Conservation (phyloP, 139 green algal species). For the Trebouxia sp. region DNA sequence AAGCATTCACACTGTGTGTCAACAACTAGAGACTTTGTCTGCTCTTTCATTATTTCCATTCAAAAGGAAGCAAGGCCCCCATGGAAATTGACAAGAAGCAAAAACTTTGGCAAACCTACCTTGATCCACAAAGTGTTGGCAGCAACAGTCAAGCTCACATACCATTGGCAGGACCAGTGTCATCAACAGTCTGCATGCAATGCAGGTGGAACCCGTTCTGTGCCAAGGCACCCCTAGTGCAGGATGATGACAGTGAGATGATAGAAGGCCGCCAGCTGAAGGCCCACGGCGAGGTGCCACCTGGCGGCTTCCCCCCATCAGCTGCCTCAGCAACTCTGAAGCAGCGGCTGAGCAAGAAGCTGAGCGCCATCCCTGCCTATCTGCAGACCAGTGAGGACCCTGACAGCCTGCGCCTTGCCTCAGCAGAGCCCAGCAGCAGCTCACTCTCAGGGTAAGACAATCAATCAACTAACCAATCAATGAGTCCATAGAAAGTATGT, state of each 20-base stretch:
- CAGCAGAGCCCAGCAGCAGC: background rate
- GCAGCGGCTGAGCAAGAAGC: conserved; percentile 10
- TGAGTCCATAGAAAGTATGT: too few species aligned
- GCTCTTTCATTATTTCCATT: too few species aligned
- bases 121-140: too few species aligned
- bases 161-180: too few species aligned
- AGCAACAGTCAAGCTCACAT: too few species aligned
- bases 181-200: too few species aligned
- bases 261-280: background rate
- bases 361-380: conserved; percentile 22
- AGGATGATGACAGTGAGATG: conserved; percentile 1
- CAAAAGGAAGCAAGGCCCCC: too few species aligned
- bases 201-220: conserved; percentile 25
- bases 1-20: too few species aligned
- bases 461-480: too few species aligned
- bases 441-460: conserved; percentile 11
- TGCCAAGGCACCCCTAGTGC: background rate
- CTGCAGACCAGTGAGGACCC: conserved; percentile 11
- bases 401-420: background rate
- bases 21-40: too few species aligned
- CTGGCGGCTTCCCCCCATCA: background rate
- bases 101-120: too few species aligned
- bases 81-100: too few species aligned
- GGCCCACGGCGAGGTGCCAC: background rate
- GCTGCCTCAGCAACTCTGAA: conserved; percentile 17